Conservation (phyloP, 768 basidiomycete genomes). For the Amanita fuliginea region DNA sequence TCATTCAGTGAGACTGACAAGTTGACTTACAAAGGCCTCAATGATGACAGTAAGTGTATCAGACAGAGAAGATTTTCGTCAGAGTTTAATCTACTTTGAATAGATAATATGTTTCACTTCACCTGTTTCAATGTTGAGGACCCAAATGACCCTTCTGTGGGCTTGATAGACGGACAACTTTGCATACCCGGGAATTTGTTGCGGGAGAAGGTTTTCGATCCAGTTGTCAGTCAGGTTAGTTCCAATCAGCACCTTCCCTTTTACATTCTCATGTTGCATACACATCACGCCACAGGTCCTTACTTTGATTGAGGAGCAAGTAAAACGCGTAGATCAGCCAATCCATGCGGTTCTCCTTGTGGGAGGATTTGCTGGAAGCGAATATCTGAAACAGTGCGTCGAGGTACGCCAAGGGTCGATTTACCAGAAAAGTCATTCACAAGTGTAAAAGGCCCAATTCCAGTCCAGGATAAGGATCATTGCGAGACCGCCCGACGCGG, state of each 20-base stretch:
- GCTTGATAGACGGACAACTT: conserved; percentile 74
- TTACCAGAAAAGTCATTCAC: conserved; percentile 7
- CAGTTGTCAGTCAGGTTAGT: conserved; percentile 67
- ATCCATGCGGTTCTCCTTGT: conserved; percentile 83
- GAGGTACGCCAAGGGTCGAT: conserved; percentile 35
- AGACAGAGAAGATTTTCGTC: not conserved
- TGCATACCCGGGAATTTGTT: conserved; percentile 73
- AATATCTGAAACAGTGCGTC: conserved; percentile 73
- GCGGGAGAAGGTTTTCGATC: conserved; percentile 83
- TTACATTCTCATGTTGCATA: not conserved
- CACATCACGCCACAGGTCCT: conserved; percentile 41
- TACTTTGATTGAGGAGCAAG: conserved; percentile 69
- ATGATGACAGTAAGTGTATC: conserved; percentile 55
- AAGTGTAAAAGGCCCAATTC: conserved; percentile 46
- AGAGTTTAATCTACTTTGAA: not conserved
- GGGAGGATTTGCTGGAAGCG: conserved; percentile 81
- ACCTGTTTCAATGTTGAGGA: conserved; percentile 86
- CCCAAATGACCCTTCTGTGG: conserved; percentile 69
- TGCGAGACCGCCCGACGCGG: conserved; percentile 75
- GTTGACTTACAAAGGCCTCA: conserved; percentile 57
- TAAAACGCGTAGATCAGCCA: conserved; percentile 50
- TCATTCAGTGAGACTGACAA: conserved; percentile 87
- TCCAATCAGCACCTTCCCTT: conserved; percentile 8
- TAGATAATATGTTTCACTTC: conserved; percentile 80
- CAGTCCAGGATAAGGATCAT: conserved; percentile 57